Evolutionary conservation across 2,329 filamentous ascomycete genomes (phyloP).

Genomic region (Botrytis elliptica): DNA sequence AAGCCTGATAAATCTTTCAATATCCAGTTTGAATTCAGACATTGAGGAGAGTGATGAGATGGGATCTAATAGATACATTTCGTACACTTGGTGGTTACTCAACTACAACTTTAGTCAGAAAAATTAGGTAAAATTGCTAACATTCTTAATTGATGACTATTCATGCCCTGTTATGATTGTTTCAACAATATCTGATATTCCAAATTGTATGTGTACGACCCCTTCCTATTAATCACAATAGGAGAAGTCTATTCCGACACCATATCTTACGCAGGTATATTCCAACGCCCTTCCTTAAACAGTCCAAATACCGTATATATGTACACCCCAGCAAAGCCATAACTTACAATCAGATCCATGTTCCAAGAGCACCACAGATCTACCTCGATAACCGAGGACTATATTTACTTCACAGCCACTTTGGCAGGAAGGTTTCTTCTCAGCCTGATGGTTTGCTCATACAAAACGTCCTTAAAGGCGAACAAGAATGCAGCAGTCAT

Average conservation of each 20-base stretch:
- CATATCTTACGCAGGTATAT: slow-evolving; percentile 9
- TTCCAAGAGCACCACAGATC: neutral
- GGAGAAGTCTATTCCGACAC: neutral
- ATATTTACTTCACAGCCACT: slow-evolving; percentile 18
- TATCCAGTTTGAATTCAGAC: neutral
- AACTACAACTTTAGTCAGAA: neutral
- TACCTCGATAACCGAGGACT: neutral
- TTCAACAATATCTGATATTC: neutral
- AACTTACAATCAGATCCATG: slow-evolving; percentile 16
- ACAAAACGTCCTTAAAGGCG: slow-evolving; percentile 96
- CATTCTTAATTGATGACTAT: neutral
- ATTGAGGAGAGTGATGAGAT: neutral
- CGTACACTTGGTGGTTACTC: neutral
- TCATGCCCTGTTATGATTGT: neutral
- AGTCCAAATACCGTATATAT: slow-evolving; percentile 4
- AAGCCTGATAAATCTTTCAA: neutral
- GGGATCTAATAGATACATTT: neutral
- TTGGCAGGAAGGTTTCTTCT: slow-evolving; percentile 43
- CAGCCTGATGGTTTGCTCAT: slow-evolving; percentile 73
- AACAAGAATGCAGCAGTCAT: slow-evolving; percentile 95
- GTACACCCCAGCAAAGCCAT: slow-evolving; percentile 6
- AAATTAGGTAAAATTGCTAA: neutral
- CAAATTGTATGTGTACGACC: neutral
- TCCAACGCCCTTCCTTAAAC: slow-evolving; percentile 10
- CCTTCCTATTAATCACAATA: neutral